phyloP scores from a whole-genome alignment of 2,329 filamentous ascomycete genomes.

The Neofusicoccum parvum region DNA sequence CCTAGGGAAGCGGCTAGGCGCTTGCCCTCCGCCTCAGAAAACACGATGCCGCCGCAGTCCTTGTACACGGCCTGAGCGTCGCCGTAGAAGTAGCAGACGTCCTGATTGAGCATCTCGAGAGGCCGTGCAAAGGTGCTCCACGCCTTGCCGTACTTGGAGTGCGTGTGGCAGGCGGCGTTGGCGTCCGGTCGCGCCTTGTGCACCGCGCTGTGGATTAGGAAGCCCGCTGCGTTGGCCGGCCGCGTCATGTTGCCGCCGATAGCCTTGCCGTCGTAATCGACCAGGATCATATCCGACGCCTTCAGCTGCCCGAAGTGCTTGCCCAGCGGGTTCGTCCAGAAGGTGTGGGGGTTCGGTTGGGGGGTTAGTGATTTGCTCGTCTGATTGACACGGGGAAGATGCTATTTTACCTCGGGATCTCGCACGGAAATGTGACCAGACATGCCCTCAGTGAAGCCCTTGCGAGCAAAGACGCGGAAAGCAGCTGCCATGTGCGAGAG shows the following conservation, averaged over 20 bases:
- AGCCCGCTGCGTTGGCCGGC: conserved; percentile 68
- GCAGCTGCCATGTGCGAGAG: conserved; percentile 66
- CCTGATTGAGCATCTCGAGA: conserved; percentile 72
- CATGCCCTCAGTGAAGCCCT: conserved; percentile 70
- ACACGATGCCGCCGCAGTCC: conserved; percentile 65
- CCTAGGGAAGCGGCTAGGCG: conserved; percentile 67
- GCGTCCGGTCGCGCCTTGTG: conserved; percentile 68
- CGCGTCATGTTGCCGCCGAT: conserved; percentile 63
- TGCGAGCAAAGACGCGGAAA: conserved; percentile 68
- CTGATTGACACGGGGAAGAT: not conserved
- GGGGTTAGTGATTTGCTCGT: not conserved
- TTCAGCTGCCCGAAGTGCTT: conserved; percentile 67
- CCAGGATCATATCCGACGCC: conserved; percentile 67
- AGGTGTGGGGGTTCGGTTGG: conserved; percentile 50
- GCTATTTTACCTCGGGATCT: conserved; percentile 57
- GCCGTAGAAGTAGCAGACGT: conserved; percentile 65
- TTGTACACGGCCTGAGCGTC: conserved; percentile 66
- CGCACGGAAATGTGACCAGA: conserved; percentile 68
- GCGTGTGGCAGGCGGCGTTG: conserved; percentile 69
- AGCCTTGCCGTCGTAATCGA: conserved; percentile 64
- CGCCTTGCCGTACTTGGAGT: conserved; percentile 67
- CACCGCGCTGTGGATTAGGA: conserved; percentile 69
- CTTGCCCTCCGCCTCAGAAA: conserved; percentile 64
- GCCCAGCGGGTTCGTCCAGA: conserved; percentile 71
- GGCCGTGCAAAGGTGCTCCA: conserved; percentile 67